Evolutionary conservation across 805 yeast species (phyloP).

Genomic region (Nakazawaea anatomiae): DNA sequence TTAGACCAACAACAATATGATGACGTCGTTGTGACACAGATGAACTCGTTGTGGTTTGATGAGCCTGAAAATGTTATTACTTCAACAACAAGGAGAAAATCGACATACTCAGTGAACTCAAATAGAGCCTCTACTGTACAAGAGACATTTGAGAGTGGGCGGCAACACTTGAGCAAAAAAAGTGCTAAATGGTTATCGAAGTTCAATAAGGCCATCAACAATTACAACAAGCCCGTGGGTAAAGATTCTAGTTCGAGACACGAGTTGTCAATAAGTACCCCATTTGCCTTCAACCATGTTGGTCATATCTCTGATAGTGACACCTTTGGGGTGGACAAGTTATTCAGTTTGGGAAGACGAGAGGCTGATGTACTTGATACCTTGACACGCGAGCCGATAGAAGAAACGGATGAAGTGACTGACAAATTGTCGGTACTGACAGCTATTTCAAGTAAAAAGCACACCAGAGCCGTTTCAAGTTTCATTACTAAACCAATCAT

Average conservation of each 20-base stretch:
- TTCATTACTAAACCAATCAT: constrained; percentile 8
- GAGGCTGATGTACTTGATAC: constrained; percentile 12
- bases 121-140: not conserved
- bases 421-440: not conserved
- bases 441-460: constrained; percentile 4
- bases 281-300: constrained; percentile 26
- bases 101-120: not conserved
- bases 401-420: not conserved
- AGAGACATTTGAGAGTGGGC: not conserved
- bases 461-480: constrained; percentile 1
- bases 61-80: not conserved
- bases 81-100: not conserved
- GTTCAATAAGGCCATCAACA: constrained; percentile 1
- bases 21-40: constrained; percentile 5
- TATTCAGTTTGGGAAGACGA: constrained; percentile 17
- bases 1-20: not conserved
- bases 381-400: not conserved
- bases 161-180: not conserved
- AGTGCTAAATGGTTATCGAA: constrained; percentile 7
- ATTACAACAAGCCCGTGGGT: constrained; percentile 3
- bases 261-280: constrained; percentile 20
- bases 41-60: constrained; percentile 9
- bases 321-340: constrained; percentile 24
- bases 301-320: constrained; percentile 24
- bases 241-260: not conserved